phyloP scores from a whole-genome alignment of 2,329 filamentous ascomycete species.

The Aspergillus ruber region DNA sequence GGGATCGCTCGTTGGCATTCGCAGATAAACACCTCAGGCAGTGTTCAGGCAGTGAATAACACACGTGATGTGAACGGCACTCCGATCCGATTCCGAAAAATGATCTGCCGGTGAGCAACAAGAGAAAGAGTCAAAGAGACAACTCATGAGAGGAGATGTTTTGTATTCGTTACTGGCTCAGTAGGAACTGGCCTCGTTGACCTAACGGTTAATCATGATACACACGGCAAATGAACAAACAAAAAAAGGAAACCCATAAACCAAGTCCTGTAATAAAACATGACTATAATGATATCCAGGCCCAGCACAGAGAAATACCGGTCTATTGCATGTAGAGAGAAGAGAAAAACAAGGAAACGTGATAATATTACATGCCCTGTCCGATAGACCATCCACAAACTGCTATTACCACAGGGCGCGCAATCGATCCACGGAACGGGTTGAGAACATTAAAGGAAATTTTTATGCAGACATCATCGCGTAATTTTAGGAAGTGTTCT shows the following conservation, averaged over 20 bases:
- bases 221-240: constrained; percentile 12
- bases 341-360: constrained; percentile 11
- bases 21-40: not conserved
- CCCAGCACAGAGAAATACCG: constrained; percentile 18
- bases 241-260: constrained; percentile 13
- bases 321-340: constrained; percentile 27
- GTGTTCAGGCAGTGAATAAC: not conserved
- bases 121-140: not conserved
- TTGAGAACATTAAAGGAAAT: constrained; percentile 12
- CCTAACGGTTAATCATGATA: constrained; percentile 17
- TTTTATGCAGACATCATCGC: constrained; percentile 15
- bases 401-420: constrained; percentile 19
- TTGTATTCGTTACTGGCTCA: constrained; percentile 19
- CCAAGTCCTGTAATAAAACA: constrained; percentile 11
- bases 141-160: constrained; percentile 19
- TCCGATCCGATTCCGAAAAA: not conserved
- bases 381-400: constrained; percentile 13
- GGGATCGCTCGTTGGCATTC: not conserved
- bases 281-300: constrained; percentile 20
- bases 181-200: constrained; percentile 5
- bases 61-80: not conserved
- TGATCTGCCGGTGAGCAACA: not conserved
- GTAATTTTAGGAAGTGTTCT: constrained; percentile 30
- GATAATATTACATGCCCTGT: constrained; percentile 36
- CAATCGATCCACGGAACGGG: constrained; percentile 9